A percentile compares a stretch with the other conserved stretches of the same genome.
Evolutionary conservation across 257 asterid species (phyloP).

Genomic region (Solanum neorickii): DNA sequence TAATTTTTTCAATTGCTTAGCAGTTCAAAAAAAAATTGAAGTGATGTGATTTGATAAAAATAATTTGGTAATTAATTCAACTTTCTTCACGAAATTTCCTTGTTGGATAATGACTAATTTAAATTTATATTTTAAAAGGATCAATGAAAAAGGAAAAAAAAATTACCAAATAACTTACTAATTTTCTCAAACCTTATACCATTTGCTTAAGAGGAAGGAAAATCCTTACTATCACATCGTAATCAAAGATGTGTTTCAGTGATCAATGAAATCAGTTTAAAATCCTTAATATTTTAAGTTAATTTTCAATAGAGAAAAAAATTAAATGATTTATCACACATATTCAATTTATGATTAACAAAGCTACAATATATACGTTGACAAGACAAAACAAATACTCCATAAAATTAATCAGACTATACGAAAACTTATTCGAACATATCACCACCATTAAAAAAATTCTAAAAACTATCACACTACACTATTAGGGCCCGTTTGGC

Average conservation of each 20-base stretch:
- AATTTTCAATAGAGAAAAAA: no score
- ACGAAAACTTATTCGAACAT: neutral
- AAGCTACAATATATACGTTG: neutral
- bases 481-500: no score
- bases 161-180: neutral
- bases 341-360: neutral
- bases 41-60: neutral
- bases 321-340: neutral
- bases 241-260: neutral
- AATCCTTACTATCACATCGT: neutral
- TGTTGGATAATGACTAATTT: neutral
- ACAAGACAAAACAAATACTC: neutral
- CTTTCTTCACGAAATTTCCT: neutral
- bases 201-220: neutral
- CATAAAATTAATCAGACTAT: neutral
- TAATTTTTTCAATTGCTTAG: neutral
- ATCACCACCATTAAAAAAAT: neutral
- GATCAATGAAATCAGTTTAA: neutral
- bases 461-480: neutral
- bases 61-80: neutral
- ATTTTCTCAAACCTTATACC: neutral
- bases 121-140: neutral
- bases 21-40: rapidly evolving
- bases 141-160: neutral
- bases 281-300: neutral